Evolutionary conservation across 208 protist genomes (phyloP), one percentile per base, ranked within the genome.

Genomic region (Acanthamoeba royreba): DNA sequence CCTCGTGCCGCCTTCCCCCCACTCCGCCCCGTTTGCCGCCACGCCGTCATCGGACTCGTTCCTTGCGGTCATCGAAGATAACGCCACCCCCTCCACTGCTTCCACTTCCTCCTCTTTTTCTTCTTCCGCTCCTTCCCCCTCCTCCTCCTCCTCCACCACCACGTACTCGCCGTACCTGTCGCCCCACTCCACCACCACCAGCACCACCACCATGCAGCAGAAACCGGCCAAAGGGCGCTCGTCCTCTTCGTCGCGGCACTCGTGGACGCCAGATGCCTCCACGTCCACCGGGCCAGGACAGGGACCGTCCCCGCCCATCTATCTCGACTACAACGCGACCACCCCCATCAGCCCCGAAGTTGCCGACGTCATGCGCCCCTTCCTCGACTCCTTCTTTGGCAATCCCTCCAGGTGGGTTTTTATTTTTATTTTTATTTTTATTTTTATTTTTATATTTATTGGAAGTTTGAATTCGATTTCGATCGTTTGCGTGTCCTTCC

Each of bases 281-380:
- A n/a, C n/a, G n/a, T n/a, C 52, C 52, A 61, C 42, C 0, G 3
- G 31, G 47, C 77, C 28, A 31, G 17, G 9, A 2, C 45, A 22
- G 40, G 77, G 28, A 72, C 22, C 52, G 13, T 13, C 8, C 42
- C 15, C 42, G 4, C 98, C 98, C 33, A 98, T 99, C 63, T 99
- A 99, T 93, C 96, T 99, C 38, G 98, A 99, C 95, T 97, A 98
- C 94, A 98, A 99, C 93, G 98, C 98, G 43, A 99, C 98, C 4
- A 99, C 98, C 0, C 98, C 98, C 1, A 95, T 99, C 43, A 97
- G 96, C 69, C 77, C 93, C 1, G 97, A 98, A 74, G 98, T 98
- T 15, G 92, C 93, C 8, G 87, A 69, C 35, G 63, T 52, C 8
- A 85, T 86, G 85, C 55, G 25, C 5, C 85, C 93, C 11, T 92